phyloP scores from a whole-genome alignment of 140 eudicot genomes.

The Flaveria floridana region DNA sequence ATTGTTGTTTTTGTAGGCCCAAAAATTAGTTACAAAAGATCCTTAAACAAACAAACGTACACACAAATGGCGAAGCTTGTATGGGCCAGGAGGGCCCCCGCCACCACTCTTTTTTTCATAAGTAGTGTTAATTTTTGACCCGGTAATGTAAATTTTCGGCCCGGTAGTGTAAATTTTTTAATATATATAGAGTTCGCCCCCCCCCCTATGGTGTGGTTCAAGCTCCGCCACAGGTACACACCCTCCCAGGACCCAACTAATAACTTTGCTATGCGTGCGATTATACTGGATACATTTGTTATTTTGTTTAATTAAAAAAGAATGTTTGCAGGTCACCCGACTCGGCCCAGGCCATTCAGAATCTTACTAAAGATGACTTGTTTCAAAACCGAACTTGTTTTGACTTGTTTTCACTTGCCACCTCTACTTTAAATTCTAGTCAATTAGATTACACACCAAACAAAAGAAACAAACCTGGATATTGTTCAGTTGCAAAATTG shows the following conservation, averaged over 20 bases:
- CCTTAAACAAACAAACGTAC: background rate
- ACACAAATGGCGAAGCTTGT: no score
- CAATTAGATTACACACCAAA: slow-evolving; percentile 4
- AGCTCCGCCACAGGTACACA: no score
- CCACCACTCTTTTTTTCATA: no score
- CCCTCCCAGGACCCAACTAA: no score
- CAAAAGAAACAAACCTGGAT: slow-evolving; percentile 46
- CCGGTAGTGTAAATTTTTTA: no score
- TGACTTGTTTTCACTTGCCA: background rate
- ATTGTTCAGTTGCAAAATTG: slow-evolving; percentile 37
- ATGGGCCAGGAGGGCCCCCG: no score
- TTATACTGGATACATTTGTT: no score
- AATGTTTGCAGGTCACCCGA: slow-evolving; percentile 2
- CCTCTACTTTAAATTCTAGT: background rate
- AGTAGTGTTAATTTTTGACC: no score
- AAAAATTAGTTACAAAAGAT: slow-evolving; percentile 1
- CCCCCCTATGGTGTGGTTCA: no score
- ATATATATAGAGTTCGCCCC: no score
- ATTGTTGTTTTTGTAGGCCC: background rate
- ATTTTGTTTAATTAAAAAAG: background rate
- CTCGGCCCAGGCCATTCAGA: background rate
- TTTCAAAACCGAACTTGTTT: background rate
- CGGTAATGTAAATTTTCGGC: no score
- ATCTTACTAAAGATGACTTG: background rate
- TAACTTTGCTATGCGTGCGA: no score